A percentile compares a stretch with the other conserved stretches of the same genome.
Evolutionary conservation across 768 basidiomycete species (phyloP).

Genomic region (Russula foetens): DNA sequence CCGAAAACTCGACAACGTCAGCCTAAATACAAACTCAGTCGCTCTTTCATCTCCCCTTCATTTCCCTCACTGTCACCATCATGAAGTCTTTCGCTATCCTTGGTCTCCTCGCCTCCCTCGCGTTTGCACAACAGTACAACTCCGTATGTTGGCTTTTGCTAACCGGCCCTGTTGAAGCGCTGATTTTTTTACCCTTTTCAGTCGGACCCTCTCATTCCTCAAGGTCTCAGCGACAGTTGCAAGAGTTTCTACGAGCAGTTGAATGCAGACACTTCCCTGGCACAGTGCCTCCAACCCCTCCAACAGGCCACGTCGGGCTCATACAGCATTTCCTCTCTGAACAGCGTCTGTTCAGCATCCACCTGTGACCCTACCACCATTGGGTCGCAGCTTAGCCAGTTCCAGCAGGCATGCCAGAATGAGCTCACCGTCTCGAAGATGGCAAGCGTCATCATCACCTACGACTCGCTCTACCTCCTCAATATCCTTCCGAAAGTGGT

Average conservation of each 20-base stretch:
- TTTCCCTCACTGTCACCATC: slow-evolving; percentile 27
- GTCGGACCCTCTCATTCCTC: slow-evolving; percentile 54
- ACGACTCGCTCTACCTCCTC: slow-evolving; percentile 75
- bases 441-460: slow-evolving; percentile 49
- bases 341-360: slow-evolving; percentile 42
- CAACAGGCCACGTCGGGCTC: slow-evolving; percentile 46
- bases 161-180: slow-evolving; percentile 25
- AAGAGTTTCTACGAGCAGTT: slow-evolving; percentile 49
- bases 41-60: slow-evolving; percentile 6
- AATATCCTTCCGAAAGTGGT: slow-evolving; percentile 56
- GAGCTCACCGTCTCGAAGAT: slow-evolving; percentile 57
- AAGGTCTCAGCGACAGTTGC: slow-evolving; percentile 51
- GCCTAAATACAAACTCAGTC: neutral
- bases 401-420: slow-evolving; percentile 58
- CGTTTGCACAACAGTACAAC: slow-evolving; percentile 40
- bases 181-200: slow-evolving; percentile 16
- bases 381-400: slow-evolving; percentile 52
- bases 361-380: slow-evolving; percentile 53
- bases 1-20: neutral
- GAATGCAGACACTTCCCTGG: slow-evolving; percentile 50
- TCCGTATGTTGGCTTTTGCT: slow-evolving; percentile 12
- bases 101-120: slow-evolving; percentile 42
- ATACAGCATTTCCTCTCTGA: slow-evolving; percentile 44
- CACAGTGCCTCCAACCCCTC: slow-evolving; percentile 55
- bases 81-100: slow-evolving; percentile 47